phyloP scores from a whole-genome alignment of 495 filamentous ascomycete species.

The Penicillium mononematosum region DNA sequence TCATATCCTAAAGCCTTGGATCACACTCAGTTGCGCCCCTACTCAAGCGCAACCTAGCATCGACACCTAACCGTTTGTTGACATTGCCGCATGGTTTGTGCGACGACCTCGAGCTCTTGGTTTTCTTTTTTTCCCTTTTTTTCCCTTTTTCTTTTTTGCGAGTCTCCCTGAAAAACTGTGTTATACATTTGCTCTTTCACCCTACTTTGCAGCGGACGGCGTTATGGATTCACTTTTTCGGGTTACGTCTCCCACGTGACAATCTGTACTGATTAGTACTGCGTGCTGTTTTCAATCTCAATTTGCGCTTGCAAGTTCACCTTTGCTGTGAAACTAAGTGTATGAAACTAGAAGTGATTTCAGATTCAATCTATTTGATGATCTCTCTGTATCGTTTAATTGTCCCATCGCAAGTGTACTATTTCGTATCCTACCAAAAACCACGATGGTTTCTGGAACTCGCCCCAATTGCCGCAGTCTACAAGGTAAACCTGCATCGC shows the following conservation, averaged over 20 bases:
- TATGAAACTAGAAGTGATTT: not conserved
- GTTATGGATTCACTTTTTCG: slow-evolving; percentile 21
- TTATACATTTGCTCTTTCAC: slow-evolving; percentile 21
- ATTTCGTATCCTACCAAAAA: not conserved
- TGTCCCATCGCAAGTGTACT: not conserved
- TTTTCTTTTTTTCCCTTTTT: not conserved
- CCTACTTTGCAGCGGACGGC: slow-evolving; percentile 30
- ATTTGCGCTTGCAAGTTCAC: not conserved
- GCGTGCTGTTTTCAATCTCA: slow-evolving; percentile 5
- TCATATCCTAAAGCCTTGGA: slow-evolving; percentile 17
- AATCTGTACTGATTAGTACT: slow-evolving; percentile 4
- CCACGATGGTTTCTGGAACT: too few relatives aligned
- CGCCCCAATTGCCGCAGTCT: too few relatives aligned
- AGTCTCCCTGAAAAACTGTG: slow-evolving; percentile 17
- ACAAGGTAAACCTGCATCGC: too few relatives aligned
- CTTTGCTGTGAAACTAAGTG: not conserved
- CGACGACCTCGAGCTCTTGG: slow-evolving; percentile 8
- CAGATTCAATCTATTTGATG: not conserved
- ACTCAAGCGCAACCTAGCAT: slow-evolving; percentile 2
- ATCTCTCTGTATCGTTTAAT: not conserved
- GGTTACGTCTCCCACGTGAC: slow-evolving; percentile 6
- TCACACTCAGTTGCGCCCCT: not conserved
- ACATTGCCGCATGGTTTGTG: slow-evolving; percentile 13
- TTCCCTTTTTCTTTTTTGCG: not conserved
- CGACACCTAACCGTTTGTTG: not conserved